phyloP scores from a whole-genome alignment of 768 basidiomycete species.

The Porpolomopsis calyptriformis region DNA sequence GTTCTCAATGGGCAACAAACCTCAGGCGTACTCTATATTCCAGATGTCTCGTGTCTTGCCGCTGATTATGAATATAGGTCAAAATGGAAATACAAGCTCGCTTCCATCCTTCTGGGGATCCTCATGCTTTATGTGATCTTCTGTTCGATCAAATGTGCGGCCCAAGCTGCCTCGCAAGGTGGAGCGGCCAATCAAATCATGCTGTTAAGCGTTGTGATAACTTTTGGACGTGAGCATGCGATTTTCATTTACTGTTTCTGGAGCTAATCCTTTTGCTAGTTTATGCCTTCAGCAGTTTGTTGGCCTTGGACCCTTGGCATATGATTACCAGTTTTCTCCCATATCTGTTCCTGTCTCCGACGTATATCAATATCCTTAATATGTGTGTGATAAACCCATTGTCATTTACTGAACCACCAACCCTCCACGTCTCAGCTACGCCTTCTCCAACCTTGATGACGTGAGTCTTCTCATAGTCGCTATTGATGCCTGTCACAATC shows the following conservation, averaged over 20 bases:
- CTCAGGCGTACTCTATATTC: slow-evolving; percentile 49
- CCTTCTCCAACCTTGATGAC: slow-evolving; percentile 79
- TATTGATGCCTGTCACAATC: slow-evolving; percentile 1
- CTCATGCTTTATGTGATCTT: slow-evolving; percentile 79
- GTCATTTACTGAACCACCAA: slow-evolving; percentile 8
- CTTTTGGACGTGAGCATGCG: slow-evolving; percentile 56
- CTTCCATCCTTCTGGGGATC: slow-evolving; percentile 60
- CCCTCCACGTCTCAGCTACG: slow-evolving; percentile 44
- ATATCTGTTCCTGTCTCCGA: slow-evolving; percentile 79
- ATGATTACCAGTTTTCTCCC: slow-evolving; percentile 85
- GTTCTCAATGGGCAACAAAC: slow-evolving; percentile 93
- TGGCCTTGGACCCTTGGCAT: slow-evolving; percentile 95
- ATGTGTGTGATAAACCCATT: slow-evolving; percentile 38
- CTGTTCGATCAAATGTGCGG: slow-evolving; percentile 71
- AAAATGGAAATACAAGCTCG: slow-evolving; percentile 77
- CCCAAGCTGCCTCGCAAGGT: slow-evolving; percentile 59
- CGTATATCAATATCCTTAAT: slow-evolving; percentile 66
- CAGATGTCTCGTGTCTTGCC: background rate
- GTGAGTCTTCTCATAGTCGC: slow-evolving; percentile 30
- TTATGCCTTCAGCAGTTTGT: slow-evolving; percentile 63
- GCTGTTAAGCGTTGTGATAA: slow-evolving; percentile 77
- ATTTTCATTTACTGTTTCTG: background rate
- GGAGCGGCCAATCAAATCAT: slow-evolving; percentile 62
- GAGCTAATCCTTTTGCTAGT: slow-evolving; percentile 28
- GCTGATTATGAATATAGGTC: slow-evolving; percentile 31